Evolutionary conservation across 176 grass and related monocot genomes (phyloP).

Genomic region (Hordeum vulgare): MorexV3_pseudomolecules_assembly NC_058519.1:617182397-617182896

Average conservation of each 20-base stretch:
- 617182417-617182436: slow-evolving; percentile 37
- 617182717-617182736: slow-evolving; percentile 63
- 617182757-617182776: slow-evolving; percentile 19
- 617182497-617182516: slow-evolving; percentile 33
- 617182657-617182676: slow-evolving; percentile 77
- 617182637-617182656: slow-evolving; percentile 34
- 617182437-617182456: slow-evolving; percentile 58
- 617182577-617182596: background rate
- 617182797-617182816: slow-evolving; percentile 33
- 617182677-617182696: slow-evolving; percentile 47
- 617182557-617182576: slow-evolving; percentile 44
- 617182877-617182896: background rate
- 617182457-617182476: slow-evolving; percentile 62
- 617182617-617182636: slow-evolving; percentile 56
- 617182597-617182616: background rate
- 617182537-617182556: slow-evolving; percentile 42
- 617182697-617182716: slow-evolving; percentile 53
- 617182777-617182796: slow-evolving; percentile 29
- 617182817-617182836: slow-evolving; percentile 31
- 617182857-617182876: slow-evolving; percentile 52
- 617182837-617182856: slow-evolving; percentile 22
- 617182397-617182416: slow-evolving; percentile 42
- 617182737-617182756: slow-evolving; percentile 42
- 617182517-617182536: slow-evolving; percentile 51
- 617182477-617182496: slow-evolving; percentile 53